Percentiles rank a stretch among this genome's conserved stretches.
Evolutionary conservation across 2,329 filamentous ascomycete genomes (phyloP).

Genomic region (Madurella mycetomatis): DNA sequence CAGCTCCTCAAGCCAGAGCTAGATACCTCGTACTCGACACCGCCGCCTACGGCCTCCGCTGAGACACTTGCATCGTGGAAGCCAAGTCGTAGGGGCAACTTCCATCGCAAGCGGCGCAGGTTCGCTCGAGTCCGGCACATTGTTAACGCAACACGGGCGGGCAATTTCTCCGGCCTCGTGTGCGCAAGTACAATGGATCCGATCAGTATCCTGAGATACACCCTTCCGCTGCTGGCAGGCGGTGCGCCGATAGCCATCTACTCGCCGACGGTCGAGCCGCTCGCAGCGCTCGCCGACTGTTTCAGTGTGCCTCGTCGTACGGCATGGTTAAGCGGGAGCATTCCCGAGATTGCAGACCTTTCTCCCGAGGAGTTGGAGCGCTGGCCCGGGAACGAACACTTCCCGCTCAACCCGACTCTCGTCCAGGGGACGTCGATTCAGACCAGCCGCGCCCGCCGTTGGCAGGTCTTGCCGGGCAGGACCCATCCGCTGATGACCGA

Average conservation of each 20-base stretch:
- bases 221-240: conserved; percentile 75
- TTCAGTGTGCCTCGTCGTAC: conserved; percentile 77
- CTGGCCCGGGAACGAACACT: conserved; percentile 65
- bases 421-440: conserved; percentile 77
- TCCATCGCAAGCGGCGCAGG: conserved; percentile 82
- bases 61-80: conserved; percentile 68
- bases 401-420: conserved; percentile 81
- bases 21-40: conserved; percentile 68
- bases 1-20: conserved; percentile 74
- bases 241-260: conserved; percentile 85
- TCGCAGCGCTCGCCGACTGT: conserved; percentile 72
- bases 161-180: conserved; percentile 78
- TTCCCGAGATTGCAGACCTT: conserved; percentile 42
- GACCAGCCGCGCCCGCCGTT: conserved; percentile 70
- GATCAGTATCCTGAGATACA: conserved; percentile 66
- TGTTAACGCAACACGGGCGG: conserved; percentile 68
- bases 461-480: conserved; percentile 87
- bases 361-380: conserved; percentile 47
- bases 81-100: conserved; percentile 73
- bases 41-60: conserved; percentile 56
- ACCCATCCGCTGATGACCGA: conserved; percentile 95
- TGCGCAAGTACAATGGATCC: conserved; percentile 81
- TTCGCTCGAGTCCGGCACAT: conserved; percentile 70
- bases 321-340: conserved; percentile 54
- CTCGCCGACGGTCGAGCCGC: conserved; percentile 72